Base-by-base conservation (phyloP, 768 basidiomycete genomes). In the Neoboletus magnificus region DNA sequence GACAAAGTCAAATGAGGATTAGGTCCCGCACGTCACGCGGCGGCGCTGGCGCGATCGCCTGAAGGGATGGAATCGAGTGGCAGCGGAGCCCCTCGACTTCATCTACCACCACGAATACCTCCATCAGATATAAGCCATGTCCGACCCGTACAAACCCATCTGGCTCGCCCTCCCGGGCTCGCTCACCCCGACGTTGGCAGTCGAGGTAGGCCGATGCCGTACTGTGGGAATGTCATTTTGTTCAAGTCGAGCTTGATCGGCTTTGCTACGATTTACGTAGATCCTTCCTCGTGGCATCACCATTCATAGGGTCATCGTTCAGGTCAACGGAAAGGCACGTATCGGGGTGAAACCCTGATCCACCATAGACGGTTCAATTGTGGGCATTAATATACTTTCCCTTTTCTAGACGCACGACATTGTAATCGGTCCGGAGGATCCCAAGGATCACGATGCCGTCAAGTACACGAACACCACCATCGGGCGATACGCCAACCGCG, bases 401-500 rank as follows among this genome's bases (percentile, higher is more conserved):
- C 29, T 37, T 20, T 46, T 29, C 7, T 60, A 88, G 86, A 87
- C 84, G 7, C 86, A 90, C 71, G 89, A 90, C 68, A 79, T 91
- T 55, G 81, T 91, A 41, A 77, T 89, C 60, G 89, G 87, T 18
- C 88, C 89, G 37, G 84, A 88, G 72, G 70, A 74, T 42, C 82
- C 86, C 48, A 63, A 76, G 58, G 82, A 76, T 56, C 86, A 89
- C 67, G 66, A 74, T 32, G 70, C 67, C 12, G 79, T 85, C 66
- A 86, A 83, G 70, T 90, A 90, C 71, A 83, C 79, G 44, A 89
- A 90, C 71, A 82, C 84, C 11, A 77, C 89, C 64, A 77, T 90
- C 48, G 89, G 89, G 29, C 76, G 87, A 62, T 89, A 89, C 60
- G 76, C 86, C 23, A 90, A 90, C 71, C 79, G 87, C 33, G 75